phyloP scores from a whole-genome alignment of 805 yeast species.

The Saitoella complicata region DNA sequence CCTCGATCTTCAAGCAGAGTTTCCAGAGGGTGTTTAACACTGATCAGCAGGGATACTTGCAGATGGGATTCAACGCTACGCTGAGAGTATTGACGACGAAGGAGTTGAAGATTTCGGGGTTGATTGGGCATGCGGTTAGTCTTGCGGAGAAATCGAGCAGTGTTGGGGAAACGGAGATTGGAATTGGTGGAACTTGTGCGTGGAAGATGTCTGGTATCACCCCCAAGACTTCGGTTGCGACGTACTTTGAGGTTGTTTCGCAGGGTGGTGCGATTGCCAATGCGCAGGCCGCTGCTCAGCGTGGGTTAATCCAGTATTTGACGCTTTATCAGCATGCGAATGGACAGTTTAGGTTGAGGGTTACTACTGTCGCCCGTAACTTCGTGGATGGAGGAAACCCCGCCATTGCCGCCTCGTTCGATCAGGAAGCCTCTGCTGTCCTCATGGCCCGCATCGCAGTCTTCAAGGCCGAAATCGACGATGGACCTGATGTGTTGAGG shows the following conservation, averaged over 20 bases:
- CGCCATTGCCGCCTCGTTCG: slow-evolving; percentile 51
- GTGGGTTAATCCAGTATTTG: slow-evolving; percentile 53
- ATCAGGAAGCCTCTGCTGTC: slow-evolving; percentile 97
- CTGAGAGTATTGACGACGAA: slow-evolving; percentile 74
- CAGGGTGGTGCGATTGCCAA: slow-evolving; percentile 16
- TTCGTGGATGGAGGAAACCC: slow-evolving; percentile 41
- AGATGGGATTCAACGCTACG: slow-evolving; percentile 80
- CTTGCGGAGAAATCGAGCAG: slow-evolving; percentile 45
- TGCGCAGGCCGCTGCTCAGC: slow-evolving; percentile 14
- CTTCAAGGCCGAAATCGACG: slow-evolving; percentile 64
- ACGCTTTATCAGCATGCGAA: slow-evolving; percentile 93
- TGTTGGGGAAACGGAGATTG: slow-evolving; percentile 85
- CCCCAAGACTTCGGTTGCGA: slow-evolving; percentile 76
- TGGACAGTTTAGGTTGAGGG: slow-evolving; percentile 76
- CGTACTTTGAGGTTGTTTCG: slow-evolving; percentile 64
- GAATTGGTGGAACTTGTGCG: slow-evolving; percentile 80
- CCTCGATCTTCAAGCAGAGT: slow-evolving; percentile 86
- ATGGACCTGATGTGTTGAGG: slow-evolving; percentile 80
- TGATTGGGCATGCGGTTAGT: slow-evolving; percentile 85
- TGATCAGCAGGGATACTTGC: slow-evolving; percentile 73
- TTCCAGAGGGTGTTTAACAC: slow-evolving; percentile 72
- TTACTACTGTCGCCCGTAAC: slow-evolving; percentile 59
- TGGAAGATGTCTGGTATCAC: slow-evolving; percentile 76
- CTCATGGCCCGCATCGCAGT: slow-evolving; percentile 83
- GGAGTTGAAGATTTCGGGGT: slow-evolving; percentile 79